Percentiles rank a stretch among this genome's conserved stretches.
These are phyloP conservation scores for Eimeria praecox DNA, from an alignment of 169 alveolate genomes.

Conservation along the genomic window DNA sequence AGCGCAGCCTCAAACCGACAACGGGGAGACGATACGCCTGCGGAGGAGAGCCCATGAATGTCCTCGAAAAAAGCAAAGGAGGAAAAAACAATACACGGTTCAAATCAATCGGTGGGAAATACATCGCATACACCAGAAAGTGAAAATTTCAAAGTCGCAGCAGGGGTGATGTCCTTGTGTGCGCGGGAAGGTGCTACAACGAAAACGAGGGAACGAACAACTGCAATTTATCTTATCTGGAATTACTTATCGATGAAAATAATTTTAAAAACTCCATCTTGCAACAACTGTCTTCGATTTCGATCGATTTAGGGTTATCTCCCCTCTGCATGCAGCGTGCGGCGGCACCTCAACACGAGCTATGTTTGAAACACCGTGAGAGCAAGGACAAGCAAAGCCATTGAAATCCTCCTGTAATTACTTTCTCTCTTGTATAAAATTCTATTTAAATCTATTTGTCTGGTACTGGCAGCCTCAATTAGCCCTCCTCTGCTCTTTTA, in stretches of 20 bases:
- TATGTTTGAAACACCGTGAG: background rate
- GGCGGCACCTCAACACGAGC: background rate
- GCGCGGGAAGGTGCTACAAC: background rate
- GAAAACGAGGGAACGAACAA: background rate
- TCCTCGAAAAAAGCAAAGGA: background rate
- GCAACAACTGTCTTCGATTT: background rate
- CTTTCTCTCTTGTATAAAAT: too few relatives aligned
- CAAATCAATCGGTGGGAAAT: background rate
- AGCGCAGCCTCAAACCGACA: background rate
- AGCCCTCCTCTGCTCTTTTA: background rate
- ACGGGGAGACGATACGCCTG: background rate
- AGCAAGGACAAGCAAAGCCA: background rate
- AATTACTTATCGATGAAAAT: too few relatives aligned
- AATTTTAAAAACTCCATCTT: background rate
- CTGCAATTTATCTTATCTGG: background rate
- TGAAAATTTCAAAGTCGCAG: background rate
- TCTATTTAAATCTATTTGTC: background rate
- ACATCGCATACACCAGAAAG: background rate
- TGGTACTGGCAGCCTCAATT: too few relatives aligned
- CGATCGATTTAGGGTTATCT: background rate
- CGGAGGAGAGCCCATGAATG: background rate
- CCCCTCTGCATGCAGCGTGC: background rate
- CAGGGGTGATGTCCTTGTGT: background rate
- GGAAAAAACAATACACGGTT: background rate
- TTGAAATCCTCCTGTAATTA: background rate